Evolutionary conservation across 768 basidiomycete species (phyloP).

Genomic region (Naganishia kalamii): DNA sequence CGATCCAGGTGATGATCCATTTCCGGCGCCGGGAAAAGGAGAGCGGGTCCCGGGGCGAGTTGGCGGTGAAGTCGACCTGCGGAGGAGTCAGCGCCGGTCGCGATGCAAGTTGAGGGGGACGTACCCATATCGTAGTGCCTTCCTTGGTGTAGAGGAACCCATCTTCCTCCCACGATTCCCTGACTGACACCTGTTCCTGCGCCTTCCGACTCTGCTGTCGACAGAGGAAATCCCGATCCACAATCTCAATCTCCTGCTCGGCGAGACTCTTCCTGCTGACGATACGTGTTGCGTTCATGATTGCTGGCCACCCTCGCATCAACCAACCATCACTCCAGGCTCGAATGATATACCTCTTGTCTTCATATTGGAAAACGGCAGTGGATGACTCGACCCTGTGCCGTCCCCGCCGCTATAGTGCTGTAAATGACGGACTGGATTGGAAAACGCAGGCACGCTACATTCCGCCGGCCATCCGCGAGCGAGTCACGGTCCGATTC

Average conservation of each 20-base stretch:
- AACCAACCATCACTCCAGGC: too few relatives aligned
- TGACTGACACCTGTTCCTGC: not conserved
- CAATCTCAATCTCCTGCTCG: not conserved
- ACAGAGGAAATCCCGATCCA: not conserved
- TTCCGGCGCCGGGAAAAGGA: constrained; percentile 31
- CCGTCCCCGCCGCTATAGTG: too few relatives aligned
- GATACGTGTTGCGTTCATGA: not conserved
- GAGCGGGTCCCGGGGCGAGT: constrained; percentile 36
- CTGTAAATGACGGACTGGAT: too few relatives aligned
- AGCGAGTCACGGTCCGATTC: too few relatives aligned
- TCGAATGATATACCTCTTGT: not conserved
- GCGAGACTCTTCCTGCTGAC: not conserved
- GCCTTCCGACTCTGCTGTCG: constrained; percentile 1
- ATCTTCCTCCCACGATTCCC: constrained; percentile 10
- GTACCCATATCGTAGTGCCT: constrained; percentile 10
- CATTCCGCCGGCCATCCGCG: too few relatives aligned
- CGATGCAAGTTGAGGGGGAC: not conserved
- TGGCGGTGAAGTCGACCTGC: constrained; percentile 38
- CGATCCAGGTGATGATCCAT: constrained; percentile 32
- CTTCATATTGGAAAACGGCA: not conserved
- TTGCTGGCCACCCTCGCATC: too few relatives aligned
- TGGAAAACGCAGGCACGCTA: too few relatives aligned
- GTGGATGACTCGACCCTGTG: too few relatives aligned
- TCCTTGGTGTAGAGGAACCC: constrained; percentile 6
- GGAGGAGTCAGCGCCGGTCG: not conserved